Percentiles rank a stretch among this genome's conserved stretches.
Conservation (phyloP, 768 basidiomycete genomes). For the Omphalotus guepiniiformis region DNA sequence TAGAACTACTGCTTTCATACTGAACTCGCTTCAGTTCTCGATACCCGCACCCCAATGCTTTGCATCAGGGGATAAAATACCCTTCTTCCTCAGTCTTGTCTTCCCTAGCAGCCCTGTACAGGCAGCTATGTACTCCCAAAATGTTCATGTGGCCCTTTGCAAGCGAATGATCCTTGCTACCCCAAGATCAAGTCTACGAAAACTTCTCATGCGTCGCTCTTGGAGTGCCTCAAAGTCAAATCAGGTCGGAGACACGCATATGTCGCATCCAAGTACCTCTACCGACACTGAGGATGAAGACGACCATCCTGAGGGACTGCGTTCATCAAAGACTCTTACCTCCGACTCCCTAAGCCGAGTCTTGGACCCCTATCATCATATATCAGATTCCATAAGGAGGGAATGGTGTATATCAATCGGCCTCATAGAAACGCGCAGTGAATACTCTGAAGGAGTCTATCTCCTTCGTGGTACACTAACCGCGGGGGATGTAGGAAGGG, state of each 20-base stretch:
- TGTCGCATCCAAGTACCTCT: background rate
- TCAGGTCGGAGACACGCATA: background rate
- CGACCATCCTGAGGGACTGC: background rate
- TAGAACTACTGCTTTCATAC: no score
- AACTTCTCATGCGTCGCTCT: background rate
- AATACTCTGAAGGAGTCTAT: conserved; percentile 6
- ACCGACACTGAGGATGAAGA: background rate
- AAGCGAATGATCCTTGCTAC: conserved; percentile 5
- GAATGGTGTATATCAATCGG: conserved; percentile 2
- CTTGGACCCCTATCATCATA: background rate
- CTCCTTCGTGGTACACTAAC: conserved; percentile 2
- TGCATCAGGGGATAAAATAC: conserved; percentile 6
- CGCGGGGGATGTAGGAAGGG: conserved; percentile 1
- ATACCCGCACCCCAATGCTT: conserved; percentile 8
- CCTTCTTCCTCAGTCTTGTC: conserved; percentile 8
- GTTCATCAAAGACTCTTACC: background rate
- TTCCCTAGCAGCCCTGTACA: conserved; percentile 4
- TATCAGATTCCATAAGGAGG: background rate
- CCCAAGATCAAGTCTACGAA: background rate
- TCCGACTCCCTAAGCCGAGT: background rate
- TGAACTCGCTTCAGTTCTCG: no score
- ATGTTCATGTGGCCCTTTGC: background rate
- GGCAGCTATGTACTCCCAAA: conserved; percentile 4
- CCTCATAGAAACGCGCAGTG: conserved; percentile 2
- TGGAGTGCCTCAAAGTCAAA: background rate